Base-by-base conservation (phyloP, 1,284 basidiomycete genomes). In the Sphagnurus paluster region DNA sequence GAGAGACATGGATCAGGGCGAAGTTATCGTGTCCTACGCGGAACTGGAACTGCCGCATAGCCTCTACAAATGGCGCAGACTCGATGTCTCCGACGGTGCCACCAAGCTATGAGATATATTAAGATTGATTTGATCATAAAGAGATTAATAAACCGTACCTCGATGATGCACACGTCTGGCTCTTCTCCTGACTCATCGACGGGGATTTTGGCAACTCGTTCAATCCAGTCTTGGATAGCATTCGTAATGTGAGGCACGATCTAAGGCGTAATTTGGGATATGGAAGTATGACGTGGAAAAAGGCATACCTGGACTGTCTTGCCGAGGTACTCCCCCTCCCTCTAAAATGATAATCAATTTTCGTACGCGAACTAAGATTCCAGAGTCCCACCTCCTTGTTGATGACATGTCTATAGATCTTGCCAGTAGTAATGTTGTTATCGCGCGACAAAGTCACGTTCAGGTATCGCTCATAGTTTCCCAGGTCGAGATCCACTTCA, bases 41-140 rank as follows among this genome's bases (percentile, higher is more conserved):
- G 79, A 99, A 99, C 67, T 99, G 93, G 79, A 99, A 99, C 70
- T 99, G 96, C 28, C 96, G 87, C 90, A 99, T 94, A 2, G 96
- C 96, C 70, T 99, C 96, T 47, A 99, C 80, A 68, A 99, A 99
- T 3, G 96, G 97, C 4, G 93, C 93, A 7, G 92, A 95, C 65
- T 97, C 93, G 61, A 97, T 97, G 64, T 97, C 93, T 46, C 93
- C 93, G 14, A 97, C 93, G 1, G 93, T 97, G 35, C 96, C 96
- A 46, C 96, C 96, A 45, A 98, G 86, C 91, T 95, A 52, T 33
- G 32, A 46, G 34, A 9, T 24, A 35, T 19, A 39, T 34, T 5
- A 47, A 24, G 24, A n/a, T 30, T 35, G 6, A 5, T 16, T 23
- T 24, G 36, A 38, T 8, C 10, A 16, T 20, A 33, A 16, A 33